phyloP scores from a whole-genome alignment of 2,329 filamentous ascomycete genomes.

The Hypocrella siamensis region DNA sequence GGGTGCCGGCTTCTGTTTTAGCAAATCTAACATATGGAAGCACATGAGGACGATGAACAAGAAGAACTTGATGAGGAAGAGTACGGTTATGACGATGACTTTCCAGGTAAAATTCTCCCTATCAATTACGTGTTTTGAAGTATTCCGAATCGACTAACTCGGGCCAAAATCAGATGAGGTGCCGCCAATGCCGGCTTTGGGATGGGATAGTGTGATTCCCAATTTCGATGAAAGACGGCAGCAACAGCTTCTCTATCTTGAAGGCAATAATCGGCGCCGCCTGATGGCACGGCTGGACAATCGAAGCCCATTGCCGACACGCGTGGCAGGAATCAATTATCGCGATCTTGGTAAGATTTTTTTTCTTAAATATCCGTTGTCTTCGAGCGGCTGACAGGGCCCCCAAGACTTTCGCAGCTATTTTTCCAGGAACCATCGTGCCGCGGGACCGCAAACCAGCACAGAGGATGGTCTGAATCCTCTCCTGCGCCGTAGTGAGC shows the following conservation, averaged over 20 bases:
- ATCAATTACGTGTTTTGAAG: no score
- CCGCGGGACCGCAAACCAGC: conserved; percentile 35
- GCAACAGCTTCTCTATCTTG: conserved; percentile 31
- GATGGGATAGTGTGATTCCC: conserved; percentile 40
- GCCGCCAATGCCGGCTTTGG: conserved; percentile 30
- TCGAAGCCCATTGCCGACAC: conserved; percentile 44
- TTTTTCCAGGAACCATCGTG: conserved; percentile 35
- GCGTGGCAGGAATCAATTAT: conserved; percentile 35
- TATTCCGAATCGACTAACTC: no score
- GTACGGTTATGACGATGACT: conserved; percentile 44
- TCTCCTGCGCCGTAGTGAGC: conserved; percentile 51
- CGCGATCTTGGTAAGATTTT: conserved; percentile 38
- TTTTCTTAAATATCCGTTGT: no score
- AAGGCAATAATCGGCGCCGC: conserved; percentile 27
- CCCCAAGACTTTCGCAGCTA: conserved; percentile 36
- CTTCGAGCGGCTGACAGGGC: no score
- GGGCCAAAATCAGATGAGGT: conserved; percentile 8
- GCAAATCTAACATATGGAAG: background rate
- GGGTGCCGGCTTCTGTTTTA: no score
- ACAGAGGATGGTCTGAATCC: conserved; percentile 78
- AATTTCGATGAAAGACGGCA: conserved; percentile 33
- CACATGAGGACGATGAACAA: conserved; percentile 45
- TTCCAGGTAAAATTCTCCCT: conserved; percentile 29
- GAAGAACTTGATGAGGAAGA: conserved; percentile 56
- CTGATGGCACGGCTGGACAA: conserved; percentile 19